Percentiles rank a stretch among this genome's conserved stretches.
These are phyloP conservation scores for Solanum boliviense DNA, from an alignment of 257 asterid species.

Conservation along the genomic window DNA sequence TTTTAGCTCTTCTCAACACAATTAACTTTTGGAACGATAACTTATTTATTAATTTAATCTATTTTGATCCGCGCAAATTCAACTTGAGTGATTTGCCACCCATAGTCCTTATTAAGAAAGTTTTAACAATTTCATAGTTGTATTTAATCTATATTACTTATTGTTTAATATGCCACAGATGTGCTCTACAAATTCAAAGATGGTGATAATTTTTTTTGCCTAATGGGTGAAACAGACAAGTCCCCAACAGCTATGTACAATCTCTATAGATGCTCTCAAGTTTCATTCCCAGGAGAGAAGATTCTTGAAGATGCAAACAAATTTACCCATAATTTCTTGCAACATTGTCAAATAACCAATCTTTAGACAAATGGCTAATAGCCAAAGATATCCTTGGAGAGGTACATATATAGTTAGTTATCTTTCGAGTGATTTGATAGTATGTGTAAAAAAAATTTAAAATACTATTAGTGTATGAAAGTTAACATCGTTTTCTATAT, in stretches of 20 bases:
- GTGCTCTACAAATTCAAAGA: slow-evolving; percentile 31
- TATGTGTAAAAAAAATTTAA: too few species aligned
- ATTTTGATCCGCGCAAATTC: too few species aligned
- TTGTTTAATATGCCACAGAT: slow-evolving; percentile 7
- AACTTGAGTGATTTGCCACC: background rate
- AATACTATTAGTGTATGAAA: background rate
- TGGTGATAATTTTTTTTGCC: slow-evolving; percentile 24
- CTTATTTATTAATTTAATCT: background rate
- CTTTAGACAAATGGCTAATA: slow-evolving; percentile 34
- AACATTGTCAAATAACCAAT: slow-evolving; percentile 4
- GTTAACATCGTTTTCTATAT: background rate
- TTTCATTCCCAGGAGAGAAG: slow-evolving; percentile 33
- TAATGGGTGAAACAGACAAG: slow-evolving; percentile 23
- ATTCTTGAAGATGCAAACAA: slow-evolving; percentile 37
- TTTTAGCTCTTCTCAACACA: background rate
- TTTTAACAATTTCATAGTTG: background rate
- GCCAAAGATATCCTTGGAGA: slow-evolving; percentile 30
- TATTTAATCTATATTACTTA: background rate
- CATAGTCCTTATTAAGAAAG: background rate
- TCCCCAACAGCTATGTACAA: slow-evolving; percentile 11
- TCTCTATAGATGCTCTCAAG: background rate
- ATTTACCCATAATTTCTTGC: slow-evolving; percentile 15
- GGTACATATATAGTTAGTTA: slow-evolving; percentile 6
- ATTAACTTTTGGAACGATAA: background rate
- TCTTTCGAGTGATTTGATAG: background rate